These are phyloP conservation scores for Barnettozyma salicaria DNA, from an alignment of 805 yeast genomes.

Conservation along the genomic window DNA sequence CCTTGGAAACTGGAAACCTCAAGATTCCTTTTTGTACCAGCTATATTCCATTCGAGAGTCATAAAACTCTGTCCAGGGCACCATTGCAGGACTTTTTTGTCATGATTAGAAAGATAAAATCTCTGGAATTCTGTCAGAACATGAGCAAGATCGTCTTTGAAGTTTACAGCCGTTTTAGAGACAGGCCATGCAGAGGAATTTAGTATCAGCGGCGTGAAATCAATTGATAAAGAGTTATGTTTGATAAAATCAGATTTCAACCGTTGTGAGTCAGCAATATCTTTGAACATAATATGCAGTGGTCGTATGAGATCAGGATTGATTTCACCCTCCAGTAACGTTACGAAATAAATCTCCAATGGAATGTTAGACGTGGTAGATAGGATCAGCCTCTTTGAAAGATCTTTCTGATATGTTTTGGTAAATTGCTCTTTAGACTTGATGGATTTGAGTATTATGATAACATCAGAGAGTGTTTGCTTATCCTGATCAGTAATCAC, in stretches of 20 bases:
- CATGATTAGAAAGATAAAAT: constrained; percentile 11
- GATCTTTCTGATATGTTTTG: constrained; percentile 16
- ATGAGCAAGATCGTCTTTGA: constrained; percentile 11
- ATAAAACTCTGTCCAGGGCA: constrained; percentile 20
- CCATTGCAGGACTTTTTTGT: constrained; percentile 17
- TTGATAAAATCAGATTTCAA: neutral
- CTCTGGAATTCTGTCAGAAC: constrained; percentile 10
- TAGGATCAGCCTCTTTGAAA: constrained; percentile 19
- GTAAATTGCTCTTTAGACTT: constrained; percentile 21
- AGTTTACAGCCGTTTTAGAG: constrained; percentile 4
- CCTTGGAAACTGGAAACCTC: constrained; percentile 21
- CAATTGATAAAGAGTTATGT: neutral
- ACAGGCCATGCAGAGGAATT: constrained; percentile 20
- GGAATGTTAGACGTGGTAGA: constrained; percentile 7
- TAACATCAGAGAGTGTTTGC: constrained; percentile 11
- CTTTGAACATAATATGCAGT: constrained; percentile 19
- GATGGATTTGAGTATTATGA: constrained; percentile 18
- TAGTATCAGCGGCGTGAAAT: constrained; percentile 20
- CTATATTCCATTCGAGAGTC: constrained; percentile 15
- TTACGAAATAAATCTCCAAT: constrained; percentile 13
- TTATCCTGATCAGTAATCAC: constrained; percentile 2
- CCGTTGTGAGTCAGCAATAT: constrained; percentile 8
- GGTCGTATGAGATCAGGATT: constrained; percentile 13
- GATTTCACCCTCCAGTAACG: constrained; percentile 13
- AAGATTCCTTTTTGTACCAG: constrained; percentile 17